These are phyloP conservation scores for Trypethelium eluteriae DNA, from an alignment of 495 filamentous ascomycete genomes.

Conservation along the genomic window DNA sequence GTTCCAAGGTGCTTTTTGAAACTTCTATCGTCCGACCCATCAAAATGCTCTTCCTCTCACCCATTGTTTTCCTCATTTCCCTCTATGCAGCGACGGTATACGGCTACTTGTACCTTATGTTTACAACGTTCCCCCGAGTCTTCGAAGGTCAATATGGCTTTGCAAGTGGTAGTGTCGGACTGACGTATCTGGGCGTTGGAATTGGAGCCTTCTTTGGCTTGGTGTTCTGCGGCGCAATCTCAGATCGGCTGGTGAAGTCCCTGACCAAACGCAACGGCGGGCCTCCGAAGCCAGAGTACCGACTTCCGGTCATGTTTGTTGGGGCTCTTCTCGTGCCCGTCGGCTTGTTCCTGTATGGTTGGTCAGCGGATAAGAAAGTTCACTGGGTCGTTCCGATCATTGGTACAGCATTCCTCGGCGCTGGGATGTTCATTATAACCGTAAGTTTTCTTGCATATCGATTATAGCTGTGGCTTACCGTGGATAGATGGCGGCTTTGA, in stretches of 20 bases:
- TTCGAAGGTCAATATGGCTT: background rate
- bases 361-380: constrained; percentile 51
- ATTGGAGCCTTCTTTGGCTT: background rate
- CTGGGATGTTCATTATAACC: constrained; percentile 38
- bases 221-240: background rate
- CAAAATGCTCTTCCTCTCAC: constrained; percentile 1
- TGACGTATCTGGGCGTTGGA: background rate
- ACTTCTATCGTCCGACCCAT: constrained; percentile 35
- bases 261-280: background rate
- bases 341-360: constrained; percentile 66
- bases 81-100: background rate
- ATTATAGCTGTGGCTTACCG: too few relatives aligned
- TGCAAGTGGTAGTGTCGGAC: background rate
- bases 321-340: constrained; percentile 51
- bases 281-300: constrained; percentile 47
- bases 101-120: background rate
- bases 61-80: background rate
- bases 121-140: background rate
- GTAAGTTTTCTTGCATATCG: background rate
- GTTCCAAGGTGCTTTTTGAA: constrained; percentile 27
- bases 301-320: constrained; percentile 56
- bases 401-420: constrained; percentile 48
- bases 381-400: constrained; percentile 72
- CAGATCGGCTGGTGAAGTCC: background rate
- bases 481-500: background rate